These are phyloP conservation scores for Bathelium albidoporum DNA, from an alignment of 495 filamentous ascomycete genomes.

Conservation along the genomic window DNA sequence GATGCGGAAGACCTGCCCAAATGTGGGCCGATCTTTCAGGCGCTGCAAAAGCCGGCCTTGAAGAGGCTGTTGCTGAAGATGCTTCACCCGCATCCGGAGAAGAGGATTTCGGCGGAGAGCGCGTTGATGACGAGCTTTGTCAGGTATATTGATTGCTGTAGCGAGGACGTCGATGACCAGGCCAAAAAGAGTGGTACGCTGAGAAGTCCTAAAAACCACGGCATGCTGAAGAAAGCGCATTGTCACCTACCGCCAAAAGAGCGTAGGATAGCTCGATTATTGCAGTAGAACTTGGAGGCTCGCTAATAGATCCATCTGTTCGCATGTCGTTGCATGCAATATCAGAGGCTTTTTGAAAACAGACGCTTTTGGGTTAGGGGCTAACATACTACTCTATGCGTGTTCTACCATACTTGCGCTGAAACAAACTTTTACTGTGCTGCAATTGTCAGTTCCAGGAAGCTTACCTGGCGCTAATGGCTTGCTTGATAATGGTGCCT, in stretches of 20 bases:
- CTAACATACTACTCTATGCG: no score
- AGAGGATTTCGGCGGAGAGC: conserved; percentile 53
- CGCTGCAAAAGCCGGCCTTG: conserved; percentile 42
- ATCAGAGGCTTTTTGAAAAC: no score
- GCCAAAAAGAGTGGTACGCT: not conserved
- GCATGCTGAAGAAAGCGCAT: not conserved
- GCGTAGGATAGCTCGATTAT: not conserved
- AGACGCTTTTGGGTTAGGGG: no score
- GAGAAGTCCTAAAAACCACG: not conserved
- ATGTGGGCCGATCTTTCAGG: conserved; percentile 32
- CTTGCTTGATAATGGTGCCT: no score
- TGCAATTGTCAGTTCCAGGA: no score
- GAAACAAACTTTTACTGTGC: no score
- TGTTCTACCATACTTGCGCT: no score
- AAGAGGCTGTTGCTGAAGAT: conserved; percentile 60
- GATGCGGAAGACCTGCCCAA: conserved; percentile 39
- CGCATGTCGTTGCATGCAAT: not conserved
- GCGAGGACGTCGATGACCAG: conserved; percentile 23
- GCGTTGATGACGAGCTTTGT: conserved; percentile 54
- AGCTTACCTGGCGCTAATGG: no score
- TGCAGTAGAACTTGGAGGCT: not conserved
- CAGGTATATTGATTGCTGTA: conserved; percentile 60
- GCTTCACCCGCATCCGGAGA: conserved; percentile 60
- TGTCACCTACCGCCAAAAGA: not conserved
- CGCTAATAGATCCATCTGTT: not conserved